A percentile compares a stretch with the other conserved stretches of the same genome.
phyloP scores from a whole-genome alignment of 768 basidiomycete genomes.

The Dictyophora rubrovolvata region DNA sequence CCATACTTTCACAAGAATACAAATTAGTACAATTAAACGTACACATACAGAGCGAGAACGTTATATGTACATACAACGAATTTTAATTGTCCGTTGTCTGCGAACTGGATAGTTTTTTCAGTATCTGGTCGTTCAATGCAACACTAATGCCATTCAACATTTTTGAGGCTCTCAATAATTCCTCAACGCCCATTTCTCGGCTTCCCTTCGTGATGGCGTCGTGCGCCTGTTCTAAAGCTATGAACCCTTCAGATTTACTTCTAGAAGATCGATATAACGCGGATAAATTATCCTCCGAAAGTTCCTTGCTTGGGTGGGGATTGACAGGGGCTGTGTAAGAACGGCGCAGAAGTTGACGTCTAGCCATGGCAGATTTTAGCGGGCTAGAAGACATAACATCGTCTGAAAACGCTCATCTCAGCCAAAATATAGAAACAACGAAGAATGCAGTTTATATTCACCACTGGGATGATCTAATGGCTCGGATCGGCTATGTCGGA shows the following conservation, averaged over 20 bases:
- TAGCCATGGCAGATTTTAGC: not conserved
- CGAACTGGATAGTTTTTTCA: not conserved
- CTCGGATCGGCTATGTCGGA: not conserved
- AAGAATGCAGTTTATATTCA: not conserved
- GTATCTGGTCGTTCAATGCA: not conserved
- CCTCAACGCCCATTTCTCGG: conserved; percentile 1
- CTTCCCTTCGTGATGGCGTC: not conserved
- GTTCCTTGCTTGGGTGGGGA: not conserved
- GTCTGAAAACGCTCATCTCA: not conserved
- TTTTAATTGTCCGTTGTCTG: too few species aligned
- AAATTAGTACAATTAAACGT: too few species aligned
- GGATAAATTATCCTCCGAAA: not conserved
- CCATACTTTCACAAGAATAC: too few species aligned
- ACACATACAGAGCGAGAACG: too few species aligned
- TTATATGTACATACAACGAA: too few species aligned
- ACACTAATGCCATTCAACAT: conserved; percentile 1
- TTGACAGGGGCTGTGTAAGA: not conserved
- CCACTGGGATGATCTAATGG: conserved; percentile 1
- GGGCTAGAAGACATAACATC: conserved; percentile 8
- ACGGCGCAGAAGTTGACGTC: conserved; percentile 4
- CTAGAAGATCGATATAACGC: not conserved
- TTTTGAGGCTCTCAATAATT: not conserved
- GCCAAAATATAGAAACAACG: not conserved
- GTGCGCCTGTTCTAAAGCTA: conserved; percentile 8
- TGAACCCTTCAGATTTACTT: conserved; percentile 1